These are phyloP conservation scores for Phoma herbarum DNA, from an alignment of 2,329 filamentous ascomycete species.

Conservation along the genomic window DNA sequence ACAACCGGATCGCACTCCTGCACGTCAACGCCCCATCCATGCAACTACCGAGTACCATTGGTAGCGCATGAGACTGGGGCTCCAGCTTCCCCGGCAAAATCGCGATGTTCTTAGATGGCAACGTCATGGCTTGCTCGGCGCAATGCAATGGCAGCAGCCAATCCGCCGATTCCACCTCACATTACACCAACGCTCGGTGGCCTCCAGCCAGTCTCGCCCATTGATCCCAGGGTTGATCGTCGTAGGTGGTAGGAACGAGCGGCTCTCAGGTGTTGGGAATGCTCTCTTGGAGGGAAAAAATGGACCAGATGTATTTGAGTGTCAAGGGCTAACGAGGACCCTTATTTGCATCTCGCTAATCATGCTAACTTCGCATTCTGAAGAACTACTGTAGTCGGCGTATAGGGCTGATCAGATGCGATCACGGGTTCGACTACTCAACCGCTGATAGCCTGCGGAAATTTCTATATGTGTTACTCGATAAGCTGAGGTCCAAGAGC, in stretches of 20 bases:
- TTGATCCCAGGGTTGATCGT: constrained; percentile 16
- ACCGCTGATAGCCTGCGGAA: not conserved
- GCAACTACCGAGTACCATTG: constrained; percentile 74
- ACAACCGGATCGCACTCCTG: constrained; percentile 71
- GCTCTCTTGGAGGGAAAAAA: not conserved
- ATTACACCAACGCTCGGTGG: constrained; percentile 53
- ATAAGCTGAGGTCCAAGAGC: not conserved
- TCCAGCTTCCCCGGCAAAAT: constrained; percentile 73
- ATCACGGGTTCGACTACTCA: not conserved
- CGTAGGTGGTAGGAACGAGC: not conserved
- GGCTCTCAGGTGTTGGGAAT: not conserved
- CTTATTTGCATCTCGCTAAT: not conserved
- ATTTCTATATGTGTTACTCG: not conserved
- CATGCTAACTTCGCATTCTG: not conserved
- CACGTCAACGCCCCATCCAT: constrained; percentile 73
- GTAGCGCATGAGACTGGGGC: constrained; percentile 63
- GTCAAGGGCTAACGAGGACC: not conserved
- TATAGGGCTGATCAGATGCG: not conserved
- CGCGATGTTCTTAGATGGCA: constrained; percentile 71
- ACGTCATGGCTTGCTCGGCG: constrained; percentile 63
- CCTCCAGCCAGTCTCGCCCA: constrained; percentile 27
- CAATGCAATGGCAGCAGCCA: constrained; percentile 61
- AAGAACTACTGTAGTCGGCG: not conserved
- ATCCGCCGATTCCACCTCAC: constrained; percentile 63
- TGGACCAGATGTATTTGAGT: not conserved